These are phyloP conservation scores for Petrea volubilis DNA, from an alignment of 257 asterid genomes.

Conservation along the genomic window DNA sequence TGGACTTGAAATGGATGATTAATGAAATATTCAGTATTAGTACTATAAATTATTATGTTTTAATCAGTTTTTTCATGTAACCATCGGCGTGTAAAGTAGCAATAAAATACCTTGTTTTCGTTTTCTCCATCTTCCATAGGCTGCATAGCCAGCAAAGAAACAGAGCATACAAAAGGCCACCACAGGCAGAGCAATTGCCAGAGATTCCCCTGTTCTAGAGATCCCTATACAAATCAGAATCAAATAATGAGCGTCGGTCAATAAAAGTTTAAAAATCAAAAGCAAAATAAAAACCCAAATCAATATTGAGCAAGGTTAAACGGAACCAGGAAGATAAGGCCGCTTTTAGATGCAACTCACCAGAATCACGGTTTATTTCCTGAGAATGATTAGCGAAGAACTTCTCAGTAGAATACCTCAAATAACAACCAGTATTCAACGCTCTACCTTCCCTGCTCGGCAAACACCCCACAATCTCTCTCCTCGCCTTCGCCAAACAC, in stretches of 20 bases:
- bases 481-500: conserved; percentile 74
- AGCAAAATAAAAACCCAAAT: background rate
- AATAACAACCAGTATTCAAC: conserved; percentile 76
- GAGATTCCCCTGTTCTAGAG: conserved; percentile 42
- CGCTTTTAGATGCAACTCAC: conserved; percentile 44
- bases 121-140: conserved; percentile 41
- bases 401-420: conserved; percentile 74
- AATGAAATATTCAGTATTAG: too few relatives aligned
- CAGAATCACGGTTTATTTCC: conserved; percentile 25
- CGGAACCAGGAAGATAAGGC: background rate
- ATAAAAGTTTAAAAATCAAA: too few relatives aligned
- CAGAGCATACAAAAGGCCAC: conserved; percentile 68
- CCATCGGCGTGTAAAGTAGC: too few relatives aligned
- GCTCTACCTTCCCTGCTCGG: conserved; percentile 85
- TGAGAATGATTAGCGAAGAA: conserved; percentile 50
- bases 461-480: conserved; percentile 48
- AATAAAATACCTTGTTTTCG: conserved; percentile 59
- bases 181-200: conserved; percentile 57
- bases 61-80: background rate
- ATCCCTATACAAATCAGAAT: conserved; percentile 39
- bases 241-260: too few relatives aligned
- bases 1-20: background rate
- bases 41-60: background rate
- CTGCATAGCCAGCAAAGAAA: conserved; percentile 49
- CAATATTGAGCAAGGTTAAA: background rate